Base-by-base conservation (phyloP, 1,284 basidiomycete species). In the Tylopilus sp. region DNA sequence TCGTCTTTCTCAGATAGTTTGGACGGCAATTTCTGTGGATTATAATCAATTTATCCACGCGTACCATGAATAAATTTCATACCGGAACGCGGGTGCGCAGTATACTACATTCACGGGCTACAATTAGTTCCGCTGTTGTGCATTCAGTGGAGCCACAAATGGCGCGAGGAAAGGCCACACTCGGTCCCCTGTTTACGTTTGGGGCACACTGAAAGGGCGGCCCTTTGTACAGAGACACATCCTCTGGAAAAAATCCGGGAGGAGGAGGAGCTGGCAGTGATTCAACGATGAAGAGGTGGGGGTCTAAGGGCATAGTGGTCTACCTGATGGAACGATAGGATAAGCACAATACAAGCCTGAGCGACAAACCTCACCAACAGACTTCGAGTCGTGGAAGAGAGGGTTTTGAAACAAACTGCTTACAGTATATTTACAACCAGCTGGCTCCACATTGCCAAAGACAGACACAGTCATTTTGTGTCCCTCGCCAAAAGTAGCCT, bases 191-290 rank as follows among this genome's bases (percentile, higher is more conserved):
- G 21, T 46, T 20, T 31, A 41, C n/a, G 10, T 28, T 28, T 4
- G 26, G 26, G 26, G 26, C 26, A 28, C 26, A 28, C 8, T n/a
- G n/a, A n/a, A 8, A 4, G 26, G 26, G 26, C 26, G 26, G 26
- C n/a, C n/a, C n/a, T 28, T 39, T 40, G 37, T 46, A 46, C 29
- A 41, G 45, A 42, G 45, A 46, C n/a, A 42, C 17, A 46, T 46
- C 45, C 45, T 46, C 45, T 33, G 45, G 45, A 41, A 40, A 46
- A 46, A 46, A 46, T 7, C 45, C 45, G 12, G 31, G 31, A 33
- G 45, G 37, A 41, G 45, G 36, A 12, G 45, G 45, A 30, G 29
- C 28, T 10, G 45, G 36, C 9, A 33, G 44, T 14, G 44, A 44
- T 17, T 7, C 20, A 24, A 18, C 15, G 30, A 7, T 44, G 42